phyloP scores from a whole-genome alignment of 2,329 filamentous ascomycete species.

The Phaeosphaeria sp. region DNA sequence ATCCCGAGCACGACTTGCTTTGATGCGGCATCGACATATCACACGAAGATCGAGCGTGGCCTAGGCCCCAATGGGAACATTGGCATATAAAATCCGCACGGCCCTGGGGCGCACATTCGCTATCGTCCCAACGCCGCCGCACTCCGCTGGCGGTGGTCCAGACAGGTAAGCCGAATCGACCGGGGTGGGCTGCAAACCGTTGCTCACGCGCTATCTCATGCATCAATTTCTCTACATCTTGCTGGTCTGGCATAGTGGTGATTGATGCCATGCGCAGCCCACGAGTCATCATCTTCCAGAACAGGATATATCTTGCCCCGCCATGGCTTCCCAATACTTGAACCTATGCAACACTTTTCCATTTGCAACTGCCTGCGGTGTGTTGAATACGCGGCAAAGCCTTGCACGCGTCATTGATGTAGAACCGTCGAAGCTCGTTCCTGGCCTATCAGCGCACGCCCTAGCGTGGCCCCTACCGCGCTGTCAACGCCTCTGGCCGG shows the following conservation, averaged over 20 bases:
- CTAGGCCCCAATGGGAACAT: constrained; percentile 2
- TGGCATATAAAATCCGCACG: constrained; percentile 8
- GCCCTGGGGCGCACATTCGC: neutral
- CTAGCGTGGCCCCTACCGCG: neutral
- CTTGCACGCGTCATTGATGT: constrained; percentile 39
- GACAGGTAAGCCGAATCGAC: neutral
- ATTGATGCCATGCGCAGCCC: neutral
- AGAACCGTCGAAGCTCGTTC: constrained; percentile 11
- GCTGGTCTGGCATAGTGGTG: neutral
- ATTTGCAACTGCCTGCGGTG: neutral
- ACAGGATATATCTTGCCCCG: neutral
- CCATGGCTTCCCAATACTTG: neutral
- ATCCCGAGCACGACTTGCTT: constrained; percentile 20
- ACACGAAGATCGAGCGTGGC: constrained; percentile 7
- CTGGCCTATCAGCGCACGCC: constrained; percentile 21
- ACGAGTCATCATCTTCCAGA: neutral
- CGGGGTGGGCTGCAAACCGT: neutral
- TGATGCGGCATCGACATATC: constrained; percentile 7
- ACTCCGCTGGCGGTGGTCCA: neutral
- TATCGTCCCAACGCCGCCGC: neutral
- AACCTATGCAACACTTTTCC: neutral
- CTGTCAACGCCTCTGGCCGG: constrained; percentile 4
- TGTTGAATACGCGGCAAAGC: constrained; percentile 9
- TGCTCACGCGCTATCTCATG: neutral
- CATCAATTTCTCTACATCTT: neutral